Base-by-base conservation (phyloP, 768 basidiomycete species). In the Mycena chlorophos region DNA sequence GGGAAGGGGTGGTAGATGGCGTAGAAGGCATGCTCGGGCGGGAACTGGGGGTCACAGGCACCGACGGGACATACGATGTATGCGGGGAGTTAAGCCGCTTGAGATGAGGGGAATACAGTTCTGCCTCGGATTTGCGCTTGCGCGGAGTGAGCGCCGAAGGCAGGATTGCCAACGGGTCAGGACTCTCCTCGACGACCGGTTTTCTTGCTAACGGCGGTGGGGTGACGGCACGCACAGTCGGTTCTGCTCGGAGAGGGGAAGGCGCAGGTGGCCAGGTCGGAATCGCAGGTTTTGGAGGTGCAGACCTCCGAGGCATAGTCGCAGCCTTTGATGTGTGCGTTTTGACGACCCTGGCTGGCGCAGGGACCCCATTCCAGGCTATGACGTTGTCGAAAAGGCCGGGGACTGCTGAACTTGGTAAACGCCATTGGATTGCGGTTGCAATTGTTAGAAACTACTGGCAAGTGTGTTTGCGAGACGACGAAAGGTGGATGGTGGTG, bases 381-480 rank as follows among this genome's bases (percentile, higher is more conserved):
- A 92, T 66, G 66, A 89, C 88, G 22, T 80, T 72, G 54, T 87
- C 79, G 67, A 89, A 89, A 88, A 91, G 3, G 73, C 67, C 2
- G 75, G 67, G 1, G 87, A 89, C 42, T 90, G 83, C 52, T 81
- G 75, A 5, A 86, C 78, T 19, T 72, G 68, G 63, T 81, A 81
- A 8, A 71, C 62, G 20, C 64, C 54, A 37, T 57, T 62, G 8
- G 55, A 54, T n/a, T 50, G 60, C 22, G 51, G 27, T 28, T 65
- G 55, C 52, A 37, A 49, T 49, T 57, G 63, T 4, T 86, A 88
- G 22, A 92, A 78, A 3, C 90, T 90, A 67, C 78, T 78, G 4
- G 89, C 89, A 53, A 90, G 80, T 13, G 89, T 91, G 1, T n/a
- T n/a, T n/a, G n/a, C n/a, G n/a, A n/a, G 88, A 87, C 1, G 79